Base-by-base conservation (phyloP, 768 basidiomycete genomes). In the Lepiota venenata region DNA sequence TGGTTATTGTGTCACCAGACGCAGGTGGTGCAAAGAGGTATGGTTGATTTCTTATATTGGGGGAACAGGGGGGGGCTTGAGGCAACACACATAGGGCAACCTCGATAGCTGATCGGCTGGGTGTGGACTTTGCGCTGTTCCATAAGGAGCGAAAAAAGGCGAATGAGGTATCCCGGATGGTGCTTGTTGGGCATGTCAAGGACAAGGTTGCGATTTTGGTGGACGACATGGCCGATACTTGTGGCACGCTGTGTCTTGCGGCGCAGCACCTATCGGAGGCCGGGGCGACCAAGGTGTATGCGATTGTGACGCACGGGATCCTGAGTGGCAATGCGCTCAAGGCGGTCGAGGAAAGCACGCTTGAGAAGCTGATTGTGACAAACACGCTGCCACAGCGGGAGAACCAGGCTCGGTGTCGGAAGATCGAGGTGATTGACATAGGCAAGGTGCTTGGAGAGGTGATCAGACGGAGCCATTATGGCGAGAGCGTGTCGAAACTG, bases 131-230 rank as follows among this genome's bases (percentile, higher is more conserved):
- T 74, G 97, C 97, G 21, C 76, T 99, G 51, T 98, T 98, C 79
- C 97, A 99, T 83, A 95, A 98, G 68, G 97, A 99, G 77, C 89
- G 96, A 57, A 94, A 95, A 76, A 94, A 92, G 73, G 92, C 92
- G 27, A 96, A 95, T 69, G 88, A 93, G 58, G 92, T 96, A 6
- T 93, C 92, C 56, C 84, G 93, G 52, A 94, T 95, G 93, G 83
- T 94, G 52, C 84, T 99, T 48, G 96, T 99, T 42, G 97, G 97
- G 1, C 86, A 93, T 64, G 94, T 95, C 58, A 85, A 83, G 66
- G 93, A 87, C 66, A 94, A 98, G 74, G 80, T 85, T 40, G 97
- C 95, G 50, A 94, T 99, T 55, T 77, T 99, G 25, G 90, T 98
- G 42, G 97, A 98, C 76, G 97, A 99, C 76, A 98, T 99, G 93